Evolutionary conservation across 2,329 filamentous ascomycete genomes (phyloP), one percentile per base, ranked within the genome.

Genomic region (Trichoderma atrobrunneum): DNA sequence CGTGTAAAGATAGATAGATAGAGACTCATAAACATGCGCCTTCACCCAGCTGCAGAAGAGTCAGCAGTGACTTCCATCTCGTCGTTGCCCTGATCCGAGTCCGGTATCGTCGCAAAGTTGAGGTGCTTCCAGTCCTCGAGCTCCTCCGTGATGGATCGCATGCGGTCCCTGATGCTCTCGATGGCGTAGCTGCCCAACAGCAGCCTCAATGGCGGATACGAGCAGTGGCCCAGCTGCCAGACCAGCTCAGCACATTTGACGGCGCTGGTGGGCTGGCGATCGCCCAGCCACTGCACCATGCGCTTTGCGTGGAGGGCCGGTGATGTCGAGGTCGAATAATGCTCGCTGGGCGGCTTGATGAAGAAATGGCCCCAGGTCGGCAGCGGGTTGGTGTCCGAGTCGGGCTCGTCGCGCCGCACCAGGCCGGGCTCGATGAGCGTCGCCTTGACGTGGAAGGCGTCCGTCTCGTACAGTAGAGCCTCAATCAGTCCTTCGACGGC

Each of bases 401-500:
- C 89, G 16, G 90, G 89, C 78, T 98, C 95, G 80, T 98, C 95
- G 7, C 95, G 88, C 7, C 95, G 88, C 74, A 98, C 92, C 75
- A 98, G 88, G 0, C 95, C 95, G 1, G 95, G 95, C 78, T 98
- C 94, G 0, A 98, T 95, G 7, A 99, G 87, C 2, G 95, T 98
- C 0, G 93, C 93, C 81, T 97, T 97, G 81, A 98, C 92, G 79
- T 96, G 95, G 82, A 97, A 98, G 0, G 85, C 82, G 75, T 98
- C 95, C 48, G 97, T 91, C 80, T 99, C 96, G 82, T 98, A 98
- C 18, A 98, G 87, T 93, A 99, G 95, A 18, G 93, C 95, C 82
- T 99, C 96, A 76, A 98, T 94, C 69, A 99, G 85, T 0, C 95
- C 96, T 80, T 99, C 96, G 5, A 97, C 94, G 0, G 96, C 96